Percentiles rank a stretch among this genome's conserved stretches.
Conservation (phyloP, 495 filamentous ascomycete genomes). For the Evernia prunastri region DNA sequence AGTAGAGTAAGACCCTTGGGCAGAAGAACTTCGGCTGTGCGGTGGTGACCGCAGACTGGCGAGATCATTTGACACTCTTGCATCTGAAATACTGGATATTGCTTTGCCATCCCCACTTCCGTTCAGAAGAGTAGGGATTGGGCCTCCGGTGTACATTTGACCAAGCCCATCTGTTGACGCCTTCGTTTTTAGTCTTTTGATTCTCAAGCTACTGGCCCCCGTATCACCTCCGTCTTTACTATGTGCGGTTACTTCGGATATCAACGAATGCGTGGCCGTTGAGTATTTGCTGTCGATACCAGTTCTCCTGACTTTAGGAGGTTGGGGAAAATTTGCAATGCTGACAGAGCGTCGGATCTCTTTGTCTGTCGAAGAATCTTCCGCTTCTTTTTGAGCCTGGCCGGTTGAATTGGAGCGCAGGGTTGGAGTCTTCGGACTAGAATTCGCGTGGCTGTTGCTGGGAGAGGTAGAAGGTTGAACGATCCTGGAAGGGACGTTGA, state of each 20-base stretch:
- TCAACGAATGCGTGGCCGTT: slow-evolving; percentile 12
- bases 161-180: slow-evolving; percentile 32
- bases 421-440: slow-evolving; percentile 36
- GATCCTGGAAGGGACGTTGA: slow-evolving; percentile 59
- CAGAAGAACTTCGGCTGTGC: slow-evolving; percentile 82
- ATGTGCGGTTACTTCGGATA: slow-evolving; percentile 41
- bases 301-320: slow-evolving; percentile 52
- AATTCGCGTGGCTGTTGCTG: slow-evolving; percentile 43
- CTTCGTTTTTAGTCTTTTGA: slow-evolving; percentile 25
- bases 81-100: slow-evolving; percentile 47
- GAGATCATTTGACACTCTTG: slow-evolving; percentile 61
- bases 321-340: slow-evolving; percentile 88
- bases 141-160: slow-evolving; percentile 43
- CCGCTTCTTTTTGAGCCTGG: slow-evolving; percentile 33
- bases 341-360: slow-evolving; percentile 79
- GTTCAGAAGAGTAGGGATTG: slow-evolving; percentile 68
- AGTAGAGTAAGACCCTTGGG: slow-evolving; percentile 83
- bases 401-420: slow-evolving; percentile 38
- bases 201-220: slow-evolving; percentile 38
- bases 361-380: slow-evolving; percentile 51
- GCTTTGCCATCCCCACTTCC: slow-evolving; percentile 70
- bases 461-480: slow-evolving; percentile 45
- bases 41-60: slow-evolving; percentile 71
- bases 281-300: slow-evolving; percentile 28
- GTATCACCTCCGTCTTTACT: slow-evolving; percentile 54